These are phyloP conservation scores for Coleophoma cylindrospora DNA, from an alignment of 2,329 filamentous ascomycete genomes.

Conservation along the genomic window DNA sequence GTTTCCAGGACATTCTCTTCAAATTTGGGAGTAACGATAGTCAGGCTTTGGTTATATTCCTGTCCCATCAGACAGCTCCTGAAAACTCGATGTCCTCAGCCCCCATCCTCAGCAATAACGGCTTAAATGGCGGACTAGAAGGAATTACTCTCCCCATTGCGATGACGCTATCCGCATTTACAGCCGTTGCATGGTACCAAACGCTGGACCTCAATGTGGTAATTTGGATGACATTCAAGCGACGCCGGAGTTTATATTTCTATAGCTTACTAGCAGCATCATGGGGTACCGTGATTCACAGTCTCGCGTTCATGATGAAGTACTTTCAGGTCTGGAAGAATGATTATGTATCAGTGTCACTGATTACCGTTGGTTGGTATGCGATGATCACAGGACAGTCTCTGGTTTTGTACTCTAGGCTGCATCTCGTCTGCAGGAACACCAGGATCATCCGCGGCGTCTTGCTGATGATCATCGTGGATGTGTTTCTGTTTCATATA, in stretches of 20 bases:
- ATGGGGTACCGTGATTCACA: slow-evolving; percentile 38
- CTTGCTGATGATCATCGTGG: slow-evolving; percentile 38
- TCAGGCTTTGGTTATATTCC: too few relatives aligned
- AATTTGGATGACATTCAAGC: slow-evolving; percentile 41
- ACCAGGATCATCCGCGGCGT: slow-evolving; percentile 32
- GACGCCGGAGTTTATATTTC: slow-evolving; percentile 42
- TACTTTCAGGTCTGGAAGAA: slow-evolving; percentile 24
- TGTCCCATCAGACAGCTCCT: too few relatives aligned
- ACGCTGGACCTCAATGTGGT: slow-evolving; percentile 41
- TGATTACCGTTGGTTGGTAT: slow-evolving; percentile 40
- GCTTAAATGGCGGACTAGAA: not conserved
- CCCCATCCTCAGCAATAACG: not conserved
- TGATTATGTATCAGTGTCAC: slow-evolving; percentile 32
- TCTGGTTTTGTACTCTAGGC: slow-evolving; percentile 42
- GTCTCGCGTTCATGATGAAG: slow-evolving; percentile 40
- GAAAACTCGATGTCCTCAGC: too few relatives aligned
- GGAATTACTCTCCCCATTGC: not conserved
- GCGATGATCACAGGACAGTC: slow-evolving; percentile 34
- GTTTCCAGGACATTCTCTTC: too few relatives aligned
- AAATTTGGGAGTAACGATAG: too few relatives aligned
- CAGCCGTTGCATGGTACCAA: slow-evolving; percentile 43
- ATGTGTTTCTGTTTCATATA: slow-evolving; percentile 37
- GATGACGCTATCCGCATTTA: slow-evolving; percentile 36
- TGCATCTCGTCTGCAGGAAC: slow-evolving; percentile 38
- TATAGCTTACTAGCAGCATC: slow-evolving; percentile 41